Evolutionary conservation across 176 grass and related monocot genomes (phyloP).

Genomic region (Phoenix roebelenii): DNA sequence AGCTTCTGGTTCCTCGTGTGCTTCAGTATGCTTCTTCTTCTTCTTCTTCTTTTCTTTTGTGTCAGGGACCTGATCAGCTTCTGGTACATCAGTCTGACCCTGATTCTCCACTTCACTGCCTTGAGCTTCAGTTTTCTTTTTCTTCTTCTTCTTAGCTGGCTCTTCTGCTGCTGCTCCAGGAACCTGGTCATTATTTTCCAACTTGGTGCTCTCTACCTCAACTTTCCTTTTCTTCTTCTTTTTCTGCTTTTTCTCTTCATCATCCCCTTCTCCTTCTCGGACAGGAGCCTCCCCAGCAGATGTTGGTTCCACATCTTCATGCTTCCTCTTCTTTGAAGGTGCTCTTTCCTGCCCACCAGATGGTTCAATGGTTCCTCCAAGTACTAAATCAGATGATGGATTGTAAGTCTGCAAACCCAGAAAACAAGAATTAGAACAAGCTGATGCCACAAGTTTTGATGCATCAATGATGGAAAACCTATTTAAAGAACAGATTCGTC

Average conservation of each 20-base stretch:
- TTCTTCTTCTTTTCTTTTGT: conserved; percentile 48
- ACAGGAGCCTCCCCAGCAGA: background rate
- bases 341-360: conserved; percentile 11
- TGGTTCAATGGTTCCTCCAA: conserved; percentile 24
- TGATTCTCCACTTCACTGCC: background rate
- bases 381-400: conserved; percentile 55
- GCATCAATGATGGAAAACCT: too few species aligned
- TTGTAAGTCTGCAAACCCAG: conserved; percentile 57
- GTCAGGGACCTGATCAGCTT: background rate
- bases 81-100: conserved; percentile 1
- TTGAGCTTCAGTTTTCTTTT: conserved; percentile 15
- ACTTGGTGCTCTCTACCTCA: background rate
- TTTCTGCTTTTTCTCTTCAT: conserved; percentile 5
- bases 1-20: conserved; percentile 3
- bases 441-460: background rate
- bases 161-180: conserved; percentile 11
- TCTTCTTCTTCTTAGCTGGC: conserved; percentile 27
- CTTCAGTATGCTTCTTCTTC: conserved; percentile 40
- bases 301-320: conserved; percentile 12
- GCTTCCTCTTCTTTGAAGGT: conserved; percentile 60
- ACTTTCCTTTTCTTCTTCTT: conserved; percentile 42
- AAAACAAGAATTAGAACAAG: background rate
- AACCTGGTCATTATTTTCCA: background rate
- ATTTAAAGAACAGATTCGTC: background rate
- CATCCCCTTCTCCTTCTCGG: conserved; percentile 2